Base-by-base conservation (phyloP, 768 basidiomycete species). In the Plicaturopsis crispa region DNA sequence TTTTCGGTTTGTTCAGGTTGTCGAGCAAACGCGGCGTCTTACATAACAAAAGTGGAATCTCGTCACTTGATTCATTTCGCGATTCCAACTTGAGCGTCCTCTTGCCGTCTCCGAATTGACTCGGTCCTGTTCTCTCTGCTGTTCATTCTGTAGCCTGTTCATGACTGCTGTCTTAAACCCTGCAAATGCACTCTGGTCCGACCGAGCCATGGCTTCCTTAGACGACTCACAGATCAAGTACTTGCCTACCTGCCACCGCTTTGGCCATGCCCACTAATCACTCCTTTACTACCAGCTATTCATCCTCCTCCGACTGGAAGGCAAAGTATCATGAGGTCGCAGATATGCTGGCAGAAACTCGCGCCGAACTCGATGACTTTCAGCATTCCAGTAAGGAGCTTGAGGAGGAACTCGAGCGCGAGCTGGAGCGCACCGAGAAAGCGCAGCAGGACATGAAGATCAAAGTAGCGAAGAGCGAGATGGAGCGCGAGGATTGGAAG, bases 401-500 rank as follows among this genome's bases (percentile, higher is more conserved):
- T 24, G 91, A 94, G 62, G 85, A 90, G 41, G 94, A 97, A 61
- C 64, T 97, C 48, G 91, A 93, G 70, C 74, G 73, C 45, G 94
- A 98, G 57, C 66, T 98, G 41, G 86, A 87, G 54, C 70, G 84
- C 38, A 86, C 89, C 28, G 88, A 93, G 65, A 84, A 80, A 59
- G 71, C 84, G 1, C 85, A 90, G 55, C 76, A 80, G 55, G 88
- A 89, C 17, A 72, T 88, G 23, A 79, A 71, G 63, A 69, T 76
- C 49, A 88, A 82, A 60, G 78, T 75, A 20, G 67, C 73, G 22
- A 76, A 70, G 49, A 72, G 83, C 34, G 84, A 88, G 53, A 59
- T 60, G 26, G 90, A 91, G 55, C 72, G 80, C 46, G 90, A 93
- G 45, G 84, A 90, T 21, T 94, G 92, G 92, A 94, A 94, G 82